phyloP scores from a whole-genome alignment of 768 basidiomycete species.

The Suillus tomentosus region DNA sequence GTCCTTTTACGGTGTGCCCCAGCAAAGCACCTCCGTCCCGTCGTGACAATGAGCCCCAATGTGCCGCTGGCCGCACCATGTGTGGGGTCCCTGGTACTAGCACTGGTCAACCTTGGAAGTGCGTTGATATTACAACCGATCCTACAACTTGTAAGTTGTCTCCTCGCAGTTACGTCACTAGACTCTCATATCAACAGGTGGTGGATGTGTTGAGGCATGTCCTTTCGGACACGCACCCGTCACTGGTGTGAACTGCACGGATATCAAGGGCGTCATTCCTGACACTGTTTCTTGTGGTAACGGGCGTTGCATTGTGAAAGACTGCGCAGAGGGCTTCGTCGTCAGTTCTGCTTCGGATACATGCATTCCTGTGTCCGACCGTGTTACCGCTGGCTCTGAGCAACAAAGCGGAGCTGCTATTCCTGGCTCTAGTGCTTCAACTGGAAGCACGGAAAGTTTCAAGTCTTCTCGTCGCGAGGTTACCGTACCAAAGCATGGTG shows the following conservation, averaged over 20 bases:
- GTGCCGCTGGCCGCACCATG: conserved; percentile 23
- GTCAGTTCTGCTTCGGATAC: conserved; percentile 12
- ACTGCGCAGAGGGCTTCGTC: conserved; percentile 27
- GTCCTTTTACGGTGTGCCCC: conserved; percentile 25
- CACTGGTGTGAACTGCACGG: conserved; percentile 34
- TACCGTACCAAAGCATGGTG: not conserved
- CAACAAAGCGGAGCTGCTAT: not conserved
- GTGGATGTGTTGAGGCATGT: conserved; percentile 34
- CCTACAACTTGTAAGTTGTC: conserved; percentile 33
- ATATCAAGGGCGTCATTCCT: conserved; percentile 27
- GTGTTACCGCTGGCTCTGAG: not conserved
- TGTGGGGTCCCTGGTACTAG: conserved; percentile 27
- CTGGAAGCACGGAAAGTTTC: not conserved
- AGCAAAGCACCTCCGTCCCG: conserved; percentile 20
- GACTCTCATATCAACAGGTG: conserved; percentile 27
- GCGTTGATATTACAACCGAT: conserved; percentile 30
- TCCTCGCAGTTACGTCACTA: not conserved
- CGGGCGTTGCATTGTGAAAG: conserved; percentile 29
- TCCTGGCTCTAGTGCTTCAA: not conserved
- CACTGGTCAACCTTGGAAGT: conserved; percentile 30
- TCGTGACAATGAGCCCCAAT: conserved; percentile 23
- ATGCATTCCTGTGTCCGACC: conserved; percentile 17
- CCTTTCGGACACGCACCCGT: conserved; percentile 20
- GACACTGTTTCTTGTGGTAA: conserved; percentile 30
- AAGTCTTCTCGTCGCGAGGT: conserved; percentile 4